Conservation (phyloP, 73 alveolate genomes). For the Symbiodinium pilosum region DNA sequence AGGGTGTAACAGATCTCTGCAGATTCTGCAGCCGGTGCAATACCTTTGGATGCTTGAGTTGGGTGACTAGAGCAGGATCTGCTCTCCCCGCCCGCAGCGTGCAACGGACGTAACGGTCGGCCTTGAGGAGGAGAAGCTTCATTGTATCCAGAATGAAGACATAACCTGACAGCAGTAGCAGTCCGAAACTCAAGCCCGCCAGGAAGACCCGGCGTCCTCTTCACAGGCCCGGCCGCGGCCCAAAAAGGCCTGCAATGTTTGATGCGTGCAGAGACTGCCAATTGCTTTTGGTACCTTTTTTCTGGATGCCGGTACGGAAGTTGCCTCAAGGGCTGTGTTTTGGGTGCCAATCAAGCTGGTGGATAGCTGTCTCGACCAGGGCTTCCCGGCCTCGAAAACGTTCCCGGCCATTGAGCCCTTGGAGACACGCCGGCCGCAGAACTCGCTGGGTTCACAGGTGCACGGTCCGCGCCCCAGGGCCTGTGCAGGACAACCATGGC, state of each 20-base stretch:
- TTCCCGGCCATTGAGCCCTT: conserved; percentile 78
- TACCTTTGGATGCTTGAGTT: too few relatives aligned
- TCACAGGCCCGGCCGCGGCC: conserved; percentile 7
- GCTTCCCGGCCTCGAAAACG: conserved; percentile 21
- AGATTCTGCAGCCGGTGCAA: not conserved
- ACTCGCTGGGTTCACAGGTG: conserved; percentile 57
- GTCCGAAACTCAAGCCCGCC: not conserved
- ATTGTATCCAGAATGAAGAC: too few relatives aligned
- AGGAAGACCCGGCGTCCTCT: not conserved
- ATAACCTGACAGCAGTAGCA: too few relatives aligned
- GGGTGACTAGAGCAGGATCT: not conserved
- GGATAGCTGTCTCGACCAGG: too few relatives aligned
- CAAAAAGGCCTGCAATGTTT: conserved; percentile 9
- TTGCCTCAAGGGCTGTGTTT: not conserved
- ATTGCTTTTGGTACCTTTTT: not conserved
- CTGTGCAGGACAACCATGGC: not conserved
- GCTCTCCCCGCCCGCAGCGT: not conserved
- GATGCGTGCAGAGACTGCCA: too few relatives aligned
- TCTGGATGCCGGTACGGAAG: not conserved
- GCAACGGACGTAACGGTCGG: conserved; percentile 1
- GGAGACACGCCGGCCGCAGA: conserved; percentile 59
- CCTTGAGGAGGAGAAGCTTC: not conserved
- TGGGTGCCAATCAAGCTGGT: too few relatives aligned
- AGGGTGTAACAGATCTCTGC: not conserved
- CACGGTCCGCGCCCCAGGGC: conserved; percentile 51